These are phyloP conservation scores for Zygoascus biomembranicola DNA, from an alignment of 805 yeast genomes.

Conservation along the genomic window DNA sequence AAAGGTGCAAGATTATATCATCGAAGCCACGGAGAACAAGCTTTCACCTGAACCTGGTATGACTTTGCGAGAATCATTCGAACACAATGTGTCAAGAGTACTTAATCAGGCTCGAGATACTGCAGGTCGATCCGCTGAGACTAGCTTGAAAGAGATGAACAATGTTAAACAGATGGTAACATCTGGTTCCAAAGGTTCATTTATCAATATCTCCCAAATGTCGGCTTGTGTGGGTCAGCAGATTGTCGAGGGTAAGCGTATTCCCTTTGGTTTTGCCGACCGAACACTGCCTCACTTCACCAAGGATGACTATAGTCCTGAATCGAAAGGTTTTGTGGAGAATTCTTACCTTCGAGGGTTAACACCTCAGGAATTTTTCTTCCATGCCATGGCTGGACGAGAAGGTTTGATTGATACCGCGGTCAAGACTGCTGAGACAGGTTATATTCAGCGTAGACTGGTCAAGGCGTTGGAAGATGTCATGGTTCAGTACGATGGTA, in stretches of 20 bases:
- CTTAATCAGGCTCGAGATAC: conserved; percentile 98
- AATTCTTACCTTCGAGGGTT: conserved; percentile 94
- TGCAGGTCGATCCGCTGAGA: conserved; percentile 98
- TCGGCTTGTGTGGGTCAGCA: conserved; percentile 99
- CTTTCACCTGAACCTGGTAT: conserved; percentile 98
- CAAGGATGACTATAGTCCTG: conserved; percentile 97
- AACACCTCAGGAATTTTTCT: conserved; percentile 97
- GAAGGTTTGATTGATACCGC: conserved; percentile 99
- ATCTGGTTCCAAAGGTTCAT: conserved; percentile 98
- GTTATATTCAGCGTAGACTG: conserved; percentile 96
- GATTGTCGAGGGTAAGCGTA: conserved; percentile 99
- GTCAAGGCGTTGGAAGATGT: conserved; percentile 95
- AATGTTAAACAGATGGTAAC: conserved; percentile 99
- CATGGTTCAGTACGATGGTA: conserved; percentile 97
- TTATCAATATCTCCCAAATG: conserved; percentile 98
- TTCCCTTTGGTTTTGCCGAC: conserved; percentile 94
- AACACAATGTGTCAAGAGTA: conserved; percentile 91
- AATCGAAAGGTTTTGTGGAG: conserved; percentile 96
- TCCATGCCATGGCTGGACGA: conserved; percentile 99
- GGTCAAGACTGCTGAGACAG: conserved; percentile 97
- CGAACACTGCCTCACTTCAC: conserved; percentile 97
- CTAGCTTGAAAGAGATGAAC: conserved; percentile 85
- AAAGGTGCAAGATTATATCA: conserved; percentile 88
- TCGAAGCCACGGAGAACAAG: conserved; percentile 82
- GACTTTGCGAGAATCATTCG: conserved; percentile 98